Base-by-base conservation (phyloP, 2,329 filamentous ascomycete species). In the Paramyrothecium roridum region DNA sequence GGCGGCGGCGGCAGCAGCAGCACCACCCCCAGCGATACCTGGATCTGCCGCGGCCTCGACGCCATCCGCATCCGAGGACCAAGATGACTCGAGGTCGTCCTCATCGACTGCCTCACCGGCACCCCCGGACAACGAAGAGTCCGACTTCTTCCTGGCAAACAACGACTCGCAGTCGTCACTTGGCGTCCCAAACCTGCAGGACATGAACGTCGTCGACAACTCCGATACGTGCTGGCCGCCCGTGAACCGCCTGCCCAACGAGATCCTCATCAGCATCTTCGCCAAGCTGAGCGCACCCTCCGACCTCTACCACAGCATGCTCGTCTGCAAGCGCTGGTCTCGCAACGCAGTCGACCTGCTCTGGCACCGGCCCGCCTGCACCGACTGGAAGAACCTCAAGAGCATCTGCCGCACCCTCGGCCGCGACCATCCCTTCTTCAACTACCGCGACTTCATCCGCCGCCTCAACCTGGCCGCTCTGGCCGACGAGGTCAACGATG, bases 141-240 rank as follows among this genome's bases (percentile, higher is more conserved):
- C 92, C 63, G 93, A 97, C 75, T 96, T 95, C 73, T 95, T 95
- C 72, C 88, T 89, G 70, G 84, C 82, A 55, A 88, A 89, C 65
- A 96, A 97, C 76, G 93, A 97, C 75, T 97, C 93, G 3, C 84
- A 95, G 70, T 97, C 93, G 1, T 97, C 93, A 1, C 82, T 97
- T 55, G 92, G 91, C 53, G 85, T 91, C 34, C 89, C 89, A 48
- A 88, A 89, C 57, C 82, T 91, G 56, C 86, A 87, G 67, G 89
- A 91, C 65, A 88, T 87, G 82, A 87, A 82, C 68, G 85, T 85
- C 68, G 85, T 85, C 60, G 85, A 88, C 67, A 19, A 43, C 37
- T 17, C 37, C 4, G 78, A 85, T 62, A 81, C 83, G 65, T 89
- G 88, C 65, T 75, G 87, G 53, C 86, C 89, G n/a, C 91, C 93